Evolutionary conservation across 1,139 yeast genomes (phyloP), one percentile per base, ranked within the genome.

Genomic region (Zygoascus meyerae): DNA sequence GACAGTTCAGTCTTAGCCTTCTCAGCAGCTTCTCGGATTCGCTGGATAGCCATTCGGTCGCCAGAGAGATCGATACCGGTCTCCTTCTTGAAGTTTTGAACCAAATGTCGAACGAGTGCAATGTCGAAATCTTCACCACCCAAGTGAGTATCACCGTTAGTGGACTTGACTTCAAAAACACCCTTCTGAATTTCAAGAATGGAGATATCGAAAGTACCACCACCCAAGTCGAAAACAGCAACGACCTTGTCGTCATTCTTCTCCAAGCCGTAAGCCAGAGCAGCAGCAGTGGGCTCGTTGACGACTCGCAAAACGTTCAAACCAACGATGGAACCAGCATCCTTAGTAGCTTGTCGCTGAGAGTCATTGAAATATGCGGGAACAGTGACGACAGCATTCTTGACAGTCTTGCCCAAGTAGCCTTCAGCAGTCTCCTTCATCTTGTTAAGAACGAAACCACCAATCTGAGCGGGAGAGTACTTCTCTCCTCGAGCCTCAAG

Each of bases 1-100:
- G 98, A 90, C 67, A 90, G 81, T 75, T 90, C 97, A 66, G 89
- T 89, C 85, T 92, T 92, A 66, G 98, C 98, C 84, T 92, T 90
- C 78, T 92, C 99, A 58, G 97, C 95, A 61, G 98, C 98, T 77
- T 92, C 98, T 79, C 98, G 87, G 73, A 94, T 90, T 78, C 98
- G 86, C 78, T 92, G 98, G 64, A 92, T 85, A 62, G 97, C 97
- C 96, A 90, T 90, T 74, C 97, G 85, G 77, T 92, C 98, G 67
- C 81, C 78, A 61, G 77, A 75, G 65, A 92, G 81, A 70, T 90
- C 94, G 62, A 92, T 78, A 65, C 97, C 97, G 51, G 81, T 73
- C 69, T 89, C 95, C 72, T 86, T 80, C 79, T 92, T 89, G 83
- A 92, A 94, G 67, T 80, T 81, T 55, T 86, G 92, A 56, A 92